Evolutionary conservation across 192 early-diverging fungal genomes (phyloP), one percentile per base, ranked within the genome.

Genomic region (Mortierella hygrophila): DNA sequence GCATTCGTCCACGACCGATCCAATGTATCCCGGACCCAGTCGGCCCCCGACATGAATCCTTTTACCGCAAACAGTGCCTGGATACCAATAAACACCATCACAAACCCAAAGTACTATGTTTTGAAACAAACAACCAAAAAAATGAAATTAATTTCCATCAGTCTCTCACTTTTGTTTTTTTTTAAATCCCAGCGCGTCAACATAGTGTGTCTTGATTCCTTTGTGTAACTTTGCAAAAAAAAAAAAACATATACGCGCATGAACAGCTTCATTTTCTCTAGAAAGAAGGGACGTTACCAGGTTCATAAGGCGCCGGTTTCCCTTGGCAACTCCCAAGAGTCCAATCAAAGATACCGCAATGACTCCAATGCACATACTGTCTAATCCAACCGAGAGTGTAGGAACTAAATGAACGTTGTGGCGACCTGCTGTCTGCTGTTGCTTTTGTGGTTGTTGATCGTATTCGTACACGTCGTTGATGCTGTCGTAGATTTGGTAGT

Each of bases 91-190:
- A 77, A 77, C 52, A 32, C 35, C 6, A 77, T 29, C 32, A 82
- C 81, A n/a, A 41, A 77, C 20, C 18, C 54, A 72, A 82, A 77
- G 32, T 82, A 82, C 81, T 82, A 41, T 70, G 32, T n/a, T n/a
- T 35, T n/a, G 40, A 32, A 46, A 47, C 41, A 21, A 41, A n/a
- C 1, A 65, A 54, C 40, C 29, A 52, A 9, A 72, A 6, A 23
- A 6, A 35, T 20, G 10, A 23, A 20, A 29, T n/a, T 6, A 72
- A 20, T 40, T 18, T 44, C n/a, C 13, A 9, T 41, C 55, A 38
- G 55, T 3, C 4, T n/a, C 23, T 38, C 16, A 20, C 35, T 26
- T 7, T n/a, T 42, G 32, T 11, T 68, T 77, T 35, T 32, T 11
- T 68, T 77, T 35, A 32, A 63, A 54, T 42, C 38, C 38, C n/a